These are phyloP conservation scores for Toxicodendron radicans DNA, from an alignment of 345 rosid species.

Conservation along the genomic window DNA sequence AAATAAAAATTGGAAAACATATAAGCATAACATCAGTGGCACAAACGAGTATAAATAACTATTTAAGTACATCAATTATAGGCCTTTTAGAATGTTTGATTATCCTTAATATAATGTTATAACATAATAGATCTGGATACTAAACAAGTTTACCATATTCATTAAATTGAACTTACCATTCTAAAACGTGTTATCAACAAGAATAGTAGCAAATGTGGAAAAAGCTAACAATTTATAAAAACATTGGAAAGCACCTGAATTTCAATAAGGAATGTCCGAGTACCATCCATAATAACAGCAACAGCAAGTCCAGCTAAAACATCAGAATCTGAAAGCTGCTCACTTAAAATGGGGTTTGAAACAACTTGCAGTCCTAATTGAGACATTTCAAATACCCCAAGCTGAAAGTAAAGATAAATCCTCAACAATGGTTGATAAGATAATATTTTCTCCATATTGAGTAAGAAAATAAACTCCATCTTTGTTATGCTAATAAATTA, in stretches of 20 bases:
- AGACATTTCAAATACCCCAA: constrained; percentile 92
- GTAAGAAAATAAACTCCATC: neutral
- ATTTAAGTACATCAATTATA: neutral
- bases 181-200: neutral
- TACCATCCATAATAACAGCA: constrained; percentile 89
- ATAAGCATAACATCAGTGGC: neutral
- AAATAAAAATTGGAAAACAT: neutral
- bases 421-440: neutral
- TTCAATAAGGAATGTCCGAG: constrained; percentile 83
- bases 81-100: neutral
- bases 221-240: neutral
- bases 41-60: neutral
- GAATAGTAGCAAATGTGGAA: neutral
- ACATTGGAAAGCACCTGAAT: constrained; percentile 58
- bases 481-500: neutral
- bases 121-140: neutral
- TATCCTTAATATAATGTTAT: neutral
- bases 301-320: constrained; percentile 88
- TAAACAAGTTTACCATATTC: neutral
- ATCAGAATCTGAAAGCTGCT: constrained; percentile 70
- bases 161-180: neutral
- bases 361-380: constrained; percentile 72
- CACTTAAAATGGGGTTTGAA: constrained; percentile 71
- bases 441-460: neutral
- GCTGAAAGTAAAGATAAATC: constrained; percentile 46